Percentiles rank a stretch among this genome's conserved stretches.
These are phyloP conservation scores for Hibiscus trionum DNA, from an alignment of 345 rosid species.

Conservation along the genomic window DNA sequence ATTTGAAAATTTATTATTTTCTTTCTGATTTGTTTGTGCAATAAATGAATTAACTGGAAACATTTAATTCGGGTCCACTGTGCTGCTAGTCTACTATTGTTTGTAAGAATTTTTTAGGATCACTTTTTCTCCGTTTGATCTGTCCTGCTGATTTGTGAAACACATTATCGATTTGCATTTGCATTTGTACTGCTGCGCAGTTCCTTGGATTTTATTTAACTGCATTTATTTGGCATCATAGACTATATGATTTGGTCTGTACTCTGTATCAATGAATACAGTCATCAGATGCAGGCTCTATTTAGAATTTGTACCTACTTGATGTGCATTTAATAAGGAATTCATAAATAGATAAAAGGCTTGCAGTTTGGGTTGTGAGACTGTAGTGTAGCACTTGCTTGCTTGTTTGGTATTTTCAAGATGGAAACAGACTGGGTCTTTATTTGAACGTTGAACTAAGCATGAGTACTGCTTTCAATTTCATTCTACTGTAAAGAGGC, in stretches of 20 bases:
- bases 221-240: background rate
- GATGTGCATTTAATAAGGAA: background rate
- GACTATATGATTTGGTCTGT: background rate
- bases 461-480: background rate
- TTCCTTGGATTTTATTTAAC: background rate
- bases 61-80: background rate
- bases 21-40: background rate
- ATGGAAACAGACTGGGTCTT: background rate
- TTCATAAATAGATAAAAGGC: background rate
- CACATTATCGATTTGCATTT: background rate
- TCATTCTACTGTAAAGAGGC: background rate
- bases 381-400: background rate
- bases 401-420: background rate
- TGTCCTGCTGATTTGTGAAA: background rate
- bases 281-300: too few species aligned
- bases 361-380: conserved; percentile 4
- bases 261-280: background rate
- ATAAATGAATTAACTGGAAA: conserved; percentile 4
- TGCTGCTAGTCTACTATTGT: background rate
- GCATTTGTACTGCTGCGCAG: background rate
- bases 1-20: background rate
- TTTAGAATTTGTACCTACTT: background rate
- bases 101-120: background rate
- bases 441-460: conserved; percentile 1
- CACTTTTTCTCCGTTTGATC: background rate